Base-by-base conservation (phyloP, 495 filamentous ascomycete genomes). In the Penicillium paxilli region DNA sequence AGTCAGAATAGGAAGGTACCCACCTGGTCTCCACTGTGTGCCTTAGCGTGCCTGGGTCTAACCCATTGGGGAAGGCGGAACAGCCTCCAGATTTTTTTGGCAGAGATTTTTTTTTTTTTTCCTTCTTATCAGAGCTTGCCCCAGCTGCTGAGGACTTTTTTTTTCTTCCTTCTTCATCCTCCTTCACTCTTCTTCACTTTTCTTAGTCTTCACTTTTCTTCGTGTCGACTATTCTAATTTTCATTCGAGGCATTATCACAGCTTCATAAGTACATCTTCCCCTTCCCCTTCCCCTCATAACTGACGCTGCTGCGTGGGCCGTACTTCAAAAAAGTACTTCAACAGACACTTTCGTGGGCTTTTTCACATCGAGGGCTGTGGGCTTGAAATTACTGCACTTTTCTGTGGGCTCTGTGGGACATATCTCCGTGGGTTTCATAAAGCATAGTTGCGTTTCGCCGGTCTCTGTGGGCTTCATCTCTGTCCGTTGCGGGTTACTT, bases 401-500 rank as follows among this genome's bases (percentile, higher is more conserved):
- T 60, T 75, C 66, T 65, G 71, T 75, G 71, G 72, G 71, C 68
- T 74, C 66, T 71, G 63, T 71, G 65, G 62, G 66, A 69, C 52
- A 52, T 56, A 57, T 58, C 61, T 64, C 70, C 62, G 72, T 74
- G 71, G 72, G 70, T 74, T 75, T 67, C 67, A 67, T 68, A 60
- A 32, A 14, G 67, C 55, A 65, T 68, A 74, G 65, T 75, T 70
- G 73, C 71, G 65, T 74, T 69, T 74, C 58, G 64, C 67, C 71
- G 73, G 69, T 67, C 70, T 67, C 67, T 76, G 74, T 77, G 72
- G 74, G 74, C 72, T 78, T 78, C 65, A 73, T 71, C 66, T 72
- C 58, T 75, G 72, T 75, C 66, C 62, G 67, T 76, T 75, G 72
- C 65, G 73, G 68, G 70, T 69, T 71, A 66, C 67, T 72, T 73